These are phyloP conservation scores for Lyophyllum decastes DNA, from an alignment of 768 basidiomycete genomes.

Conservation along the genomic window DNA sequence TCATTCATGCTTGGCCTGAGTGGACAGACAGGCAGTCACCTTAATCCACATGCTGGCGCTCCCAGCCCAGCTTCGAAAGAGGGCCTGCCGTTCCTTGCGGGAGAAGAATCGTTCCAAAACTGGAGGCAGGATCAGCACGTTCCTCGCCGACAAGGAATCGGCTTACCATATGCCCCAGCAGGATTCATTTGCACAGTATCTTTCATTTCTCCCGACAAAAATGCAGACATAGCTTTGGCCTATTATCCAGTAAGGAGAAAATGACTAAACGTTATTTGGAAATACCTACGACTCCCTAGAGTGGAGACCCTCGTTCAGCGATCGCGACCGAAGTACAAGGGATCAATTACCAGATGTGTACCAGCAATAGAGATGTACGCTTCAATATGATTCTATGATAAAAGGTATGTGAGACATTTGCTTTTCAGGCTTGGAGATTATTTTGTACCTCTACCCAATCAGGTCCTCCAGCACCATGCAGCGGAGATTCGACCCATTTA, in stretches of 20 bases:
- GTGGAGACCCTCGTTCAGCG: neutral
- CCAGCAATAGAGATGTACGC: constrained; percentile 84
- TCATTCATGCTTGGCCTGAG: neutral
- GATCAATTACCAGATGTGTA: constrained; percentile 66
- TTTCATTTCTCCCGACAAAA: constrained; percentile 94
- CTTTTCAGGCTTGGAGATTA: neutral
- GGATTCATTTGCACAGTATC: constrained; percentile 88
- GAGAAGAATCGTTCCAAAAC: constrained; percentile 91
- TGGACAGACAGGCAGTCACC: constrained; percentile 37
- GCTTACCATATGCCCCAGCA: constrained; percentile 72
- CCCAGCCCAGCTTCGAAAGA: constrained; percentile 96
- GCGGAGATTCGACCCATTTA: constrained; percentile 95
- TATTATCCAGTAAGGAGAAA: constrained; percentile 22
- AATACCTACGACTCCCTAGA: constrained; percentile 70
- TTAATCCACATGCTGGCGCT: constrained; percentile 95
- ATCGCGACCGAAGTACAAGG: neutral
- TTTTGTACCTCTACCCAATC: constrained; percentile 85
- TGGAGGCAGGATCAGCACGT: constrained; percentile 23
- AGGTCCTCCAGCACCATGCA: constrained; percentile 78
- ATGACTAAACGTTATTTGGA: neutral
- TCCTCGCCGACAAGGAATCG: neutral
- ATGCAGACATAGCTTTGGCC: constrained; percentile 95
- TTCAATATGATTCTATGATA: constrained; percentile 74
- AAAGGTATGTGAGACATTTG: neutral
- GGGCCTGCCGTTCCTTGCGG: constrained; percentile 78